A percentile compares a stretch with the other conserved stretches of the same genome.
These are phyloP conservation scores for Pythium dissimile DNA, from an alignment of 352 stramenopile species.

Conservation along the genomic window DNA sequence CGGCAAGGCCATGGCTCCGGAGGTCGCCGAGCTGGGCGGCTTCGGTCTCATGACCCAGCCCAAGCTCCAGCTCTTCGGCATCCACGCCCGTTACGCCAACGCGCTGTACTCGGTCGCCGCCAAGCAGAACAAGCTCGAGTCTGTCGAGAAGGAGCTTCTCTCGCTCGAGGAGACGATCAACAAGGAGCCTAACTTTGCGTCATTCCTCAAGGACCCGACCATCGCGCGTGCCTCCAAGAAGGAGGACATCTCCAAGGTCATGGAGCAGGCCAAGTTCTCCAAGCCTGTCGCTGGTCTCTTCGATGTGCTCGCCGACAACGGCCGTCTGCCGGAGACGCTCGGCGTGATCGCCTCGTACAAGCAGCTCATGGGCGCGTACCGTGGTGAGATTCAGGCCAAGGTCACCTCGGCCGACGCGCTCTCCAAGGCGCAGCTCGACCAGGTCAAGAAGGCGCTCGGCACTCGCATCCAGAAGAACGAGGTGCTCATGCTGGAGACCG, in stretches of 20 bases:
- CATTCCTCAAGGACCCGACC: conserved; percentile 96
- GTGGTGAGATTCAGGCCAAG: conserved; percentile 94
- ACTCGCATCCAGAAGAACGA: conserved; percentile 86
- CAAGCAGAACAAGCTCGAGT: conserved; percentile 77
- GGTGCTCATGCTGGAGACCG: conserved; percentile 89
- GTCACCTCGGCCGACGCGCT: conserved; percentile 95
- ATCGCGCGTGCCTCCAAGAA: conserved; percentile 94
- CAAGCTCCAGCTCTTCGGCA: conserved; percentile 94
- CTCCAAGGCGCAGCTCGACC: conserved; percentile 89
- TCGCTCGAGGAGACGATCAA: conserved; percentile 74
- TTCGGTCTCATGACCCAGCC: conserved; percentile 83
- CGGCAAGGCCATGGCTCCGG: conserved; percentile 29
- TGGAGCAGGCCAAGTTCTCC: conserved; percentile 90
- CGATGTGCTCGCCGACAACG: conserved; percentile 96
- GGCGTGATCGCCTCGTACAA: conserved; percentile 89
- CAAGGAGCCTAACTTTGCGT: conserved; percentile 87
- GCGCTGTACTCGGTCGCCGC: conserved; percentile 95
- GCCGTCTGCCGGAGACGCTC: conserved; percentile 87
- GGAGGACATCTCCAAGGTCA: conserved; percentile 88
- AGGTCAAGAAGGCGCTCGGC: conserved; percentile 92
- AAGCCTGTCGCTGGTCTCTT: conserved; percentile 95
- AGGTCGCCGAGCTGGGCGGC: conserved; percentile 63
- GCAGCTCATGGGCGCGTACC: conserved; percentile 95
- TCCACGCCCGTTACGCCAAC: conserved; percentile 96
- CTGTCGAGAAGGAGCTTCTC: conserved; percentile 89